These are phyloP conservation scores for Populus hybrid DNA, from an alignment of 441 rosid genomes.

Conservation along the genomic window DNA sequence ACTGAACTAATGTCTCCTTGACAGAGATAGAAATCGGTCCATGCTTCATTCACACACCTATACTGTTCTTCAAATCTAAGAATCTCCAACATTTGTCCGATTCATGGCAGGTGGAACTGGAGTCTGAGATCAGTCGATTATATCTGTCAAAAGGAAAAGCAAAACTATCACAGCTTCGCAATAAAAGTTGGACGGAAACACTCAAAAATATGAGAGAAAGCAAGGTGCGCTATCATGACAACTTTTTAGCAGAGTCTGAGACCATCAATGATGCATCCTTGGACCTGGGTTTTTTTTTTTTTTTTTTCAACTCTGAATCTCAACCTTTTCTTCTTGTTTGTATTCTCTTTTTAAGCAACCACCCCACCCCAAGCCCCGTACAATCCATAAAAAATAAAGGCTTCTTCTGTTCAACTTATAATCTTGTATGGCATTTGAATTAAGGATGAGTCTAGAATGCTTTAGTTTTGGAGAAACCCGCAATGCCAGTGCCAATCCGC, in stretches of 20 bases:
- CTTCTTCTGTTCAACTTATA: neutral
- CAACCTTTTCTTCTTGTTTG: neutral
- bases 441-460: neutral
- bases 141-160: neutral
- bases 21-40: neutral
- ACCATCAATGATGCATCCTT: neutral
- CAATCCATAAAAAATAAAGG: neutral
- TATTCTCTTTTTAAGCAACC: neutral
- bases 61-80: neutral
- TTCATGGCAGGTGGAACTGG: neutral
- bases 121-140: neutral
- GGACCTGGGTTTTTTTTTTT: neutral
- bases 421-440: no score
- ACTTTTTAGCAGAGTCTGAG: neutral
- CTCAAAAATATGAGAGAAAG: neutral
- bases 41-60: neutral
- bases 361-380: neutral
- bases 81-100: neutral
- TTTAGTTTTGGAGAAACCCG: neutral
- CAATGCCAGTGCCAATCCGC: neutral
- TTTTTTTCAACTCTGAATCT: neutral
- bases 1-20: neutral
- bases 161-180: neutral
- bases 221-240: neutral
- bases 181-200: neutral